phyloP scores from a whole-genome alignment of 805 yeast species.

The Ascoidea rubescens region DNA sequence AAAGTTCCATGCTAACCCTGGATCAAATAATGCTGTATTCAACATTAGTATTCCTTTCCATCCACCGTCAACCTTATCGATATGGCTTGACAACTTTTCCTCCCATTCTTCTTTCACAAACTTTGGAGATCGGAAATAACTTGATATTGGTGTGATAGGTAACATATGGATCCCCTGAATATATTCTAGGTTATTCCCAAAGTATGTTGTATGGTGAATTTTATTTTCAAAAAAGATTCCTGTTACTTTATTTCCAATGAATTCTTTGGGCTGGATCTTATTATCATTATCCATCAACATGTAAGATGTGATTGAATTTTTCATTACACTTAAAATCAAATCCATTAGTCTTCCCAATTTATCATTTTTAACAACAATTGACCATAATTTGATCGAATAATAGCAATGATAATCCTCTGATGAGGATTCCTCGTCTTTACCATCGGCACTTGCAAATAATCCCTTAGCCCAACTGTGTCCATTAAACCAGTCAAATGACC shows the following conservation, averaged over 20 bases:
- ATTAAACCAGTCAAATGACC: slow-evolving; percentile 56
- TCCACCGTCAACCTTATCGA: slow-evolving; percentile 30
- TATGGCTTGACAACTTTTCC: slow-evolving; percentile 25
- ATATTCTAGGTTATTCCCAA: slow-evolving; percentile 45
- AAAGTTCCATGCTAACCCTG: slow-evolving; percentile 44
- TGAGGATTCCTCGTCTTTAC: slow-evolving; percentile 58
- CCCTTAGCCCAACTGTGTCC: slow-evolving; percentile 77
- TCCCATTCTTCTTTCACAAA: slow-evolving; percentile 53
- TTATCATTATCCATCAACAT: slow-evolving; percentile 36
- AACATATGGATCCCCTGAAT: slow-evolving; percentile 74
- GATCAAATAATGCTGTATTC: slow-evolving; percentile 64
- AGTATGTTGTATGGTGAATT: slow-evolving; percentile 59
- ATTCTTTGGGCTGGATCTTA: slow-evolving; percentile 32
- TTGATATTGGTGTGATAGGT: slow-evolving; percentile 54
- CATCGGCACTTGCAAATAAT: slow-evolving; percentile 45
- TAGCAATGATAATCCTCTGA: slow-evolving; percentile 61
- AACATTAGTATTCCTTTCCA: slow-evolving; percentile 58
- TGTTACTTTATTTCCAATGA: slow-evolving; percentile 43
- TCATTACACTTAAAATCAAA: slow-evolving; percentile 43
- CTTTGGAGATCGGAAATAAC: slow-evolving; percentile 35
- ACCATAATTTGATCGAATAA: slow-evolving; percentile 64
- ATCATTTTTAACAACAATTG: slow-evolving; percentile 34
- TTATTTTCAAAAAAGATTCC: slow-evolving; percentile 67
- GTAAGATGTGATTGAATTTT: slow-evolving; percentile 40
- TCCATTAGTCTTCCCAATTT: slow-evolving; percentile 40